These are phyloP conservation scores for Diplotaxis tenuifolia DNA, from an alignment of 345 rosid genomes.

Conservation along the genomic window DNA sequence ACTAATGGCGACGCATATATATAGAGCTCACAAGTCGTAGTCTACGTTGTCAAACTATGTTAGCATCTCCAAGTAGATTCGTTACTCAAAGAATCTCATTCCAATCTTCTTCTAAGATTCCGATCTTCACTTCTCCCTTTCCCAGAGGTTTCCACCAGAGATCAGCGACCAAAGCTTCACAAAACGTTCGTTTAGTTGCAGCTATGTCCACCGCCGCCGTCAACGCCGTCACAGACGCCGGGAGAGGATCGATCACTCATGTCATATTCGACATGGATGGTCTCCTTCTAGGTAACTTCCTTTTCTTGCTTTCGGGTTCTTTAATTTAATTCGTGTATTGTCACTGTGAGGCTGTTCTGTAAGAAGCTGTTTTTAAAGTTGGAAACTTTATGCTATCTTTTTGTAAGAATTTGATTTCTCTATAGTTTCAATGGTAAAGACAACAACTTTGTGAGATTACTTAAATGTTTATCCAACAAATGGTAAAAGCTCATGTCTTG, in stretches of 20 bases:
- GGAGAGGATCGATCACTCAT: slow-evolving; percentile 61
- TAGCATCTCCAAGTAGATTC: slow-evolving; percentile 26
- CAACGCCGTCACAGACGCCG: slow-evolving; percentile 26
- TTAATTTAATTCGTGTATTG: background rate
- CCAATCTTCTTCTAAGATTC: slow-evolving; percentile 5
- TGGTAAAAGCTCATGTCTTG: background rate
- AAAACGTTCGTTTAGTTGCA: background rate
- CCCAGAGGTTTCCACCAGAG: background rate
- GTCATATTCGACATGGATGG: slow-evolving; percentile 99
- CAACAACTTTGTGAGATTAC: background rate
- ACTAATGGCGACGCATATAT: background rate
- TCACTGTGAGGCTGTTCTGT: background rate
- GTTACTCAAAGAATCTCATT: background rate
- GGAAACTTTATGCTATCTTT: background rate
- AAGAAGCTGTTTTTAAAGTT: background rate
- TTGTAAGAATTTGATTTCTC: background rate
- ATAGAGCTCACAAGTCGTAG: background rate
- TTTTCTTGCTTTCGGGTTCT: background rate
- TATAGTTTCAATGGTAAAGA: background rate
- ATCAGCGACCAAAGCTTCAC: slow-evolving; percentile 4
- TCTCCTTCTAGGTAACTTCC: slow-evolving; percentile 67
- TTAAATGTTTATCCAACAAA: too few species aligned
- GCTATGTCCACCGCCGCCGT: slow-evolving; percentile 24
- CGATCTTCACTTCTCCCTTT: background rate
- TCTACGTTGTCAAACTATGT: background rate